Base-by-base conservation (phyloP, 345 rosid genomes). In the Populus ilicifolia region DNA sequence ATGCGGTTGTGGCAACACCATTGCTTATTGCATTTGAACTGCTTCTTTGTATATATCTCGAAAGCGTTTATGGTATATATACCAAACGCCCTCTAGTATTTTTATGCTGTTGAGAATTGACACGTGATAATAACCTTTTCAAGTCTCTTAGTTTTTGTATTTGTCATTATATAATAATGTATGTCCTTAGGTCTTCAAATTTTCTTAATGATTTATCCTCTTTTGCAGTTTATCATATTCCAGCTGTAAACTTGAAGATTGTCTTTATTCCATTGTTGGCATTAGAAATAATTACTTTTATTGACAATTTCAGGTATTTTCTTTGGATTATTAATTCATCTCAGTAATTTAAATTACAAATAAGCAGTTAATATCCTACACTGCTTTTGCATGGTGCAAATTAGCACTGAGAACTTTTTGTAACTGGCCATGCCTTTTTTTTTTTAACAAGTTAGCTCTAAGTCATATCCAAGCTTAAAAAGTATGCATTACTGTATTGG, bases 31-130 rank as follows among this genome's bases (percentile, higher is more conserved):
- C 98, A 71, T 96, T 93, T 83, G 99, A 96, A 83, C 83, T 96
- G 79, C 98, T 96, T 65, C 97, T 96, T 76, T 96, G 98, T 83
- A 91, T 91, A 80, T 91, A 92, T 89, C 94, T 96, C 56, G 99
- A 96, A 89, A 96, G 93, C 77, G 36, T 83, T 65, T 61, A 90
- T 82, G 98, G 94, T 92, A 90, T 66, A 33, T 63, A 33, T 63
- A 72, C 67, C 71, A 30, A 71, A 48, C 56, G 5, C 52, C 71
- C 54, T 70, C 54, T 70, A 79, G 30, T 63, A 9, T 71, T 65
- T 73, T 29, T 54, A 54, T 81, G 11, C 59, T 63, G 17, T 35
- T 73, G 63, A 48, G 72, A 20, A 43, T 67, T 50, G 23, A 21
- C 36, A 54, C 25, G 44, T 41, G 41, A 44, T 12, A 35, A 18